phyloP scores from a whole-genome alignment of 257 asterid species.

The Nicotiana paniculata region DNA sequence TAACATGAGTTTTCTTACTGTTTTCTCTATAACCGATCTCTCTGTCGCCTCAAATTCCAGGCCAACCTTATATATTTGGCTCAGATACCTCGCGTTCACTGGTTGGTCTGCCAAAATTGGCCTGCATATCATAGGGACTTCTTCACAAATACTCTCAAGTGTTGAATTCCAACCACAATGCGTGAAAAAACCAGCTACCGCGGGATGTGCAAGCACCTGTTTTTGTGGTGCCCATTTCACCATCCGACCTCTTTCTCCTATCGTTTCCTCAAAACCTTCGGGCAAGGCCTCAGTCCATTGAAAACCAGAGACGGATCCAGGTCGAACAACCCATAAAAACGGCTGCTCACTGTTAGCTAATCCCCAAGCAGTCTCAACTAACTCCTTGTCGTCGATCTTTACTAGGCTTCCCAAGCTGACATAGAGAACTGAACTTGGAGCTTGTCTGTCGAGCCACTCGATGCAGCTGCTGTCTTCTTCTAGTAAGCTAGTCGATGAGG shows the following conservation, averaged over 20 bases:
- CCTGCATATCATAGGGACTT: constrained; percentile 38
- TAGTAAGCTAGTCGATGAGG: constrained; percentile 24
- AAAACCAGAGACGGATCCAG: constrained; percentile 4
- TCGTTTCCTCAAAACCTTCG: not conserved
- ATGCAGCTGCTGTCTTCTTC: constrained; percentile 27
- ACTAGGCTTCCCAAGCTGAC: constrained; percentile 41
- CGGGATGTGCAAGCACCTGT: constrained; percentile 29
- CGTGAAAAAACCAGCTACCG: constrained; percentile 35
- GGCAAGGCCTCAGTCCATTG: not conserved
- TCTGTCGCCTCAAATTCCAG: constrained; percentile 22
- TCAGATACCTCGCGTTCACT: constrained; percentile 33
- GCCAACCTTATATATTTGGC: constrained; percentile 32
- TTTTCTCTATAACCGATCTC: constrained; percentile 15
- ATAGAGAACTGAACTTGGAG: constrained; percentile 32
- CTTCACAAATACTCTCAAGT: constrained; percentile 27
- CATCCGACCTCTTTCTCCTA: constrained; percentile 18
- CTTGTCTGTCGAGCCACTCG: constrained; percentile 36
- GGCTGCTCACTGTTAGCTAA: constrained; percentile 34
- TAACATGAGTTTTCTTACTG: constrained; percentile 28
- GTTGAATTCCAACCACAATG: constrained; percentile 60
- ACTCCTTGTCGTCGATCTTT: constrained; percentile 11
- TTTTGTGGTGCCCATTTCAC: constrained; percentile 51
- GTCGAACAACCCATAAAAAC: constrained; percentile 42
- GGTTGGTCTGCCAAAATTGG: constrained; percentile 31
- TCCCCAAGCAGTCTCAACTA: constrained; percentile 34